Base-by-base conservation (phyloP, 495 filamentous ascomycete species). In the Daldinia decipiens region DNA sequence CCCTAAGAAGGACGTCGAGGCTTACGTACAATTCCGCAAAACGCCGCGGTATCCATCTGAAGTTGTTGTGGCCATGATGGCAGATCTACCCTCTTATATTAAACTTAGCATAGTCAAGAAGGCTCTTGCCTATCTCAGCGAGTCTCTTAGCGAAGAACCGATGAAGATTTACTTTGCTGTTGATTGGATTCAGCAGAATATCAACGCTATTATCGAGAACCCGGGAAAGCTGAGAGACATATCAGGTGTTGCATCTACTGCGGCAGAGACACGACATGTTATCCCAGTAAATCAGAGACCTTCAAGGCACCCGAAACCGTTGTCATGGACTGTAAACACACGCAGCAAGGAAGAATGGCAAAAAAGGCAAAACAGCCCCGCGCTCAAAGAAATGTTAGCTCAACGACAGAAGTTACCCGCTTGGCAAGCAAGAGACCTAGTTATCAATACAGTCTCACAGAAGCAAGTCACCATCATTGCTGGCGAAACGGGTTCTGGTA, bases 401-500 rank as follows among this genome's bases (percentile, higher is more conserved):
- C 86, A 87, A 70, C 85, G 95, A 40, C 85, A 89, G 76, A 85
- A 84, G 27, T 82, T 99, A 8, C 96, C 95, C 0, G 96, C 95
- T 4, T 99, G 95, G 95, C 87, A 89, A 65, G 86, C 92, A 38
- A 90, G 87, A 77, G 88, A 93, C 38, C 81, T 86, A 9, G 92
- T 99, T 29, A 85, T 98, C 27, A 73, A 84, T 12, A 88, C 92
- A 3, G 90, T 98, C 19, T 86, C 85, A 34, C 75, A 82, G 4
- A 87, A 93, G 74, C 93, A 97, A 78, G 92, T 98, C 21, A 95
- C 92, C 4, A 98, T 99, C 68, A 96, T 99, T 58, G 95, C 93
- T 29, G 95, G 95, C 70, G 95, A 98, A 80, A 99, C 95, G 6
- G 95, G 95, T 59, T 96, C 92, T 47, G 95, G 95, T 73, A 99